Evolutionary conservation across 805 yeast genomes (phyloP).

Genomic region (Ogataea corticis): DNA sequence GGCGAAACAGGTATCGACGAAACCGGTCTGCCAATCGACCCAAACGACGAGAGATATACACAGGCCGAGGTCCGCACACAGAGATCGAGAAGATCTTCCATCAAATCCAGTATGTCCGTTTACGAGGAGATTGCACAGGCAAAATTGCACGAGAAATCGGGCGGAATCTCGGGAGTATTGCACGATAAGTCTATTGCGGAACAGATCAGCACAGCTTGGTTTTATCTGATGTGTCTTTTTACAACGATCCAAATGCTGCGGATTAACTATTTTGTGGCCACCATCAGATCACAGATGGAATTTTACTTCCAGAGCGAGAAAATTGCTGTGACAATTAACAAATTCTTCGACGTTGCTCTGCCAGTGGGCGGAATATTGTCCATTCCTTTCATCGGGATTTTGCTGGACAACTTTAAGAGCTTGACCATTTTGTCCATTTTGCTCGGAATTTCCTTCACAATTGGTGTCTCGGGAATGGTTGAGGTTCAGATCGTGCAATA

Average conservation of each 20-base stretch:
- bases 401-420: conserved; percentile 74
- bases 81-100: conserved; percentile 36
- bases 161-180: conserved; percentile 76
- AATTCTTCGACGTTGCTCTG: conserved; percentile 79
- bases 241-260: conserved; percentile 89
- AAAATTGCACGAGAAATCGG: conserved; percentile 50
- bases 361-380: conserved; percentile 88
- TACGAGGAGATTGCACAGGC: conserved; percentile 67
- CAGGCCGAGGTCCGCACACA: conserved; percentile 19
- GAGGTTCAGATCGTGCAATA: conserved; percentile 52
- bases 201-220: conserved; percentile 67
- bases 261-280: conserved; percentile 90
- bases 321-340: conserved; percentile 58
- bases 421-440: conserved; percentile 56
- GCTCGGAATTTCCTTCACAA: conserved; percentile 51
- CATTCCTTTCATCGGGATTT: conserved; percentile 81
- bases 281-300: conserved; percentile 78
- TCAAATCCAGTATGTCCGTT: conserved; percentile 49
- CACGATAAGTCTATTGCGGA: conserved; percentile 52
- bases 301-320: conserved; percentile 57
- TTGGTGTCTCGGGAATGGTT: conserved; percentile 73
- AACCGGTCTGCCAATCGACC: conserved; percentile 56
- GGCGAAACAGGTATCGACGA: conserved; percentile 76
- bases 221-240: conserved; percentile 70
- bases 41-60: conserved; percentile 40